phyloP scores from a whole-genome alignment of 2,329 filamentous ascomycete genomes.

The Leptographium procerum region DNA sequence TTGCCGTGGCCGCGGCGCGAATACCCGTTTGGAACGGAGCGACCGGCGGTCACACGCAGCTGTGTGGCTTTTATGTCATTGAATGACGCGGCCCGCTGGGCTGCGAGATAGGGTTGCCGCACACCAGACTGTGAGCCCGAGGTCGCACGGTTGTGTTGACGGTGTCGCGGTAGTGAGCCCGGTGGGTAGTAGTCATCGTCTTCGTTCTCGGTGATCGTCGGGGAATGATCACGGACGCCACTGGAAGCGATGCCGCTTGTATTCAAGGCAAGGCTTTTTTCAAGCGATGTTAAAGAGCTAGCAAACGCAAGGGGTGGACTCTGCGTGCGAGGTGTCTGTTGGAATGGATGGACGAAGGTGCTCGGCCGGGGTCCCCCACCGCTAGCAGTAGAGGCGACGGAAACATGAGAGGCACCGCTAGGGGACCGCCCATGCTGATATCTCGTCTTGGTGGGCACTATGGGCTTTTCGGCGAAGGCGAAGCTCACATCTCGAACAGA shows the following conservation, averaged over 20 bases:
- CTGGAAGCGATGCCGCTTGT: slow-evolving; percentile 22
- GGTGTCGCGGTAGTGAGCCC: slow-evolving; percentile 7
- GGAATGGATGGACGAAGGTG: slow-evolving; percentile 51
- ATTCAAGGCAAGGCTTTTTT: slow-evolving; percentile 19
- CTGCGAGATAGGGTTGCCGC: slow-evolving; percentile 26
- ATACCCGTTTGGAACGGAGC: slow-evolving; percentile 7
- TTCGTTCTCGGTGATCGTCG: slow-evolving; percentile 43
- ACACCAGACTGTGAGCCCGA: slow-evolving; percentile 18
- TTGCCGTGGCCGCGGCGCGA: slow-evolving; percentile 4
- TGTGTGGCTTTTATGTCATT: slow-evolving; percentile 23
- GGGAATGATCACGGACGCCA: slow-evolving; percentile 38
- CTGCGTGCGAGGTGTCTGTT: slow-evolving; percentile 50
- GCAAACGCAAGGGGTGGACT: slow-evolving; percentile 49
- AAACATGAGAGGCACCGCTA: slow-evolving; percentile 46
- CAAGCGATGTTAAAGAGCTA: slow-evolving; percentile 42
- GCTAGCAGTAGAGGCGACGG: slow-evolving; percentile 43
- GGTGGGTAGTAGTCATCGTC: slow-evolving; percentile 22
- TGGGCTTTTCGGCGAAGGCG: slow-evolving; percentile 16
- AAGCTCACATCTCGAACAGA: slow-evolving; percentile 35
- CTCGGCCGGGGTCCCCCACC: slow-evolving; percentile 35
- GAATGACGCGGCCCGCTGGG: slow-evolving; percentile 28
- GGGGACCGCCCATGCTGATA: slow-evolving; percentile 47
- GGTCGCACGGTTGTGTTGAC: slow-evolving; percentile 16
- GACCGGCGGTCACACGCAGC: slow-evolving; percentile 27
- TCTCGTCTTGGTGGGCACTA: slow-evolving; percentile 19